Evolutionary conservation across 164 flowering plant genomes (phyloP).

Genomic region (Tinospora cordifolia): DNA sequence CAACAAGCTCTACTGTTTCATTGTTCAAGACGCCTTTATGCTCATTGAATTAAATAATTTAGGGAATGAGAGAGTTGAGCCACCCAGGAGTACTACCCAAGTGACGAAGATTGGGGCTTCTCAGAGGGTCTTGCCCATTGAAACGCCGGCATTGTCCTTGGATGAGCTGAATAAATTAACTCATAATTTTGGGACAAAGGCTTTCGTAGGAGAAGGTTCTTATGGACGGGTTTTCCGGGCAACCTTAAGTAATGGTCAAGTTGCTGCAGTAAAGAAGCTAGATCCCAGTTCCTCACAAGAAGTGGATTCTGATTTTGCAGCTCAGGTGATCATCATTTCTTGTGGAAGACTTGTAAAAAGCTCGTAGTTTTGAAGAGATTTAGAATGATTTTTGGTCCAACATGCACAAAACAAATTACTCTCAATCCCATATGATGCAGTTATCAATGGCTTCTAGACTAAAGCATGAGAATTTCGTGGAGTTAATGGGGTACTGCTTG

Average conservation of each 20-base stretch:
- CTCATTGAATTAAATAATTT: not conserved
- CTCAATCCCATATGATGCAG: conserved; percentile 26
- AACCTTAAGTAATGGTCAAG: conserved; percentile 26
- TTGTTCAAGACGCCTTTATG: not conserved
- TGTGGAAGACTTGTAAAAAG: not conserved
- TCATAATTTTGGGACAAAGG: conserved; percentile 42
- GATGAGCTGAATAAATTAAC: conserved; percentile 43
- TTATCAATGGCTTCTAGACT: conserved; percentile 56
- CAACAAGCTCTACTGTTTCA: not conserved
- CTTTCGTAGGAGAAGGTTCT: conserved; percentile 66
- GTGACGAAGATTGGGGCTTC: conserved; percentile 32
- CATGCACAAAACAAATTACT: not conserved
- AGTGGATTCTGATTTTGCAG: conserved; percentile 19
- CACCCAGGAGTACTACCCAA: conserved; percentile 28
- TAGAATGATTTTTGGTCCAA: not conserved
- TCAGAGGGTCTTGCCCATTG: conserved; percentile 44
- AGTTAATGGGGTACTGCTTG: conserved; percentile 60
- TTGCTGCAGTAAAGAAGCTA: conserved; percentile 48
- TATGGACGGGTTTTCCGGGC: conserved; percentile 54
- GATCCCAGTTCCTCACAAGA: conserved; percentile 40
- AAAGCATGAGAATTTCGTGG: conserved; percentile 52
- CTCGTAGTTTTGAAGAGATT: not conserved
- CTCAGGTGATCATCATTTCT: conserved; percentile 13
- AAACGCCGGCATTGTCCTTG: conserved; percentile 41
- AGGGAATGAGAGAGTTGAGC: conserved; percentile 41